Evolutionary conservation across 305 asterid species (phyloP).

Genomic region (Solanum hybrid): DNA sequence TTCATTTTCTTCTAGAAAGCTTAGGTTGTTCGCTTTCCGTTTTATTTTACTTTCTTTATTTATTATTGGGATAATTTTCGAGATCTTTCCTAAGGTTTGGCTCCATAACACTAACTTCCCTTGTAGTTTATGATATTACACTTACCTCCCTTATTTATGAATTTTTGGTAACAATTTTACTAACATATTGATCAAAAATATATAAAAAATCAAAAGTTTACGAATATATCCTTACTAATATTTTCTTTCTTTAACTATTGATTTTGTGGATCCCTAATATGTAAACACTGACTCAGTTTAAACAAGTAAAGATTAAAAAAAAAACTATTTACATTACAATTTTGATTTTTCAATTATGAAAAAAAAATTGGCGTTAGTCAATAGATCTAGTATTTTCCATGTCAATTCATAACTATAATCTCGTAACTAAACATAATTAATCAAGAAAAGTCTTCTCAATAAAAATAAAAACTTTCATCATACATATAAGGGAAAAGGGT

Average conservation of each 20-base stretch:
- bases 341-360: not conserved
- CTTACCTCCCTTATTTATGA: not conserved
- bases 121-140: not conserved
- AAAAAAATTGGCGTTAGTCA: not conserved
- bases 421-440: too few relatives aligned
- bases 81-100: not conserved
- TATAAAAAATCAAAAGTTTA: not conserved
- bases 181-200: too few relatives aligned
- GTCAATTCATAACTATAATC: too few relatives aligned
- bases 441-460: too few relatives aligned
- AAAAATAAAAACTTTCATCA: too few relatives aligned
- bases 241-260: not conserved
- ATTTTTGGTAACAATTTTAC: too few relatives aligned
- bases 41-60: not conserved
- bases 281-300: not conserved
- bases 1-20: not conserved
- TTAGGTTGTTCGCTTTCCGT: not conserved
- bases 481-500: too few relatives aligned
- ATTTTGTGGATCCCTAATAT: not conserved
- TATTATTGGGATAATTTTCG: not conserved
- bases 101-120: not conserved
- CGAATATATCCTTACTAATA: not conserved
- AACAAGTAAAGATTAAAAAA: too few relatives aligned
- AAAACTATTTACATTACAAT: not conserved
- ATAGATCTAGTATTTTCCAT: not conserved